Conservation (phyloP, 225 moss, liverwort and hornwort species). For the Marchantia paleacea region DNA sequence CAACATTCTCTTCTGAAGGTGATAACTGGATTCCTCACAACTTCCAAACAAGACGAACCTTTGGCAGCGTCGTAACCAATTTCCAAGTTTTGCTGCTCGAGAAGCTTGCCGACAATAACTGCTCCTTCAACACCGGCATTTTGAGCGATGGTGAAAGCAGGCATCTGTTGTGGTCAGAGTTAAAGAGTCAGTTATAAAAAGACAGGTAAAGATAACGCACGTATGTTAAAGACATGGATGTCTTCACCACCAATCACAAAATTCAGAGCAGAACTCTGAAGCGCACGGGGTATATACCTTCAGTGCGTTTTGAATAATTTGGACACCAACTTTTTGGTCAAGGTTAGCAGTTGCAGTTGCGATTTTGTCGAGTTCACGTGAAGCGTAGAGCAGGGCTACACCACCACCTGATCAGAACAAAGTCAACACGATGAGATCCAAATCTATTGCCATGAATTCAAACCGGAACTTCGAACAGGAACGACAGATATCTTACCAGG, state of each 20-base stretch:
- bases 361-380: conserved; percentile 73
- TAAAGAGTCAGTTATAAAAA: neutral
- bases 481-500: conserved; percentile 44
- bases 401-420: conserved; percentile 59
- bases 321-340: conserved; percentile 80
- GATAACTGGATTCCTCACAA: too few species aligned
- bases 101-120: conserved; percentile 79
- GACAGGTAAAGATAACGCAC: neutral
- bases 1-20: too few species aligned
- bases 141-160: conserved; percentile 81
- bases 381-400: conserved; percentile 85
- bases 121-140: conserved; percentile 89
- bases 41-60: conserved; percentile 35
- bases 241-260: neutral
- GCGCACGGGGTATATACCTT: conserved; percentile 45
- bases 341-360: conserved; percentile 53
- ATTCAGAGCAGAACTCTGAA: neutral
- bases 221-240: neutral
- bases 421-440: neutral
- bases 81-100: conserved; percentile 72
- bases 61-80: conserved; percentile 82
- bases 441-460: neutral
- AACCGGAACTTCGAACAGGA: neutral
- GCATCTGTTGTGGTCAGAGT: conserved; percentile 50
- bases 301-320: conserved; percentile 83